Percentiles rank a stretch among this genome's conserved stretches.
phyloP scores from a whole-genome alignment of 2,329 filamentous ascomycete genomes.

The Monosporascus ibericus region DNA sequence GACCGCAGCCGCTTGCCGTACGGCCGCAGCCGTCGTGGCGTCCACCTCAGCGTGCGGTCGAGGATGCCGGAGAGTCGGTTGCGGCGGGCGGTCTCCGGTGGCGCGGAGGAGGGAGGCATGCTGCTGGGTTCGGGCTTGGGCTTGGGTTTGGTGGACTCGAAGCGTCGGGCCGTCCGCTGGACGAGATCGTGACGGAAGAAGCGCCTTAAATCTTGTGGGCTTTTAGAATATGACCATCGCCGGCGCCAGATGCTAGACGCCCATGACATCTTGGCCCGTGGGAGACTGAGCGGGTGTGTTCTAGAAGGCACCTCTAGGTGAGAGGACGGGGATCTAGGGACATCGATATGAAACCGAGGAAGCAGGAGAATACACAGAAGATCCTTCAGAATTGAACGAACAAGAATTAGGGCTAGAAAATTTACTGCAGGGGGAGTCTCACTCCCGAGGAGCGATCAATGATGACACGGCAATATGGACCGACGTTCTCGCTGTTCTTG shows the following conservation, averaged over 20 bases:
- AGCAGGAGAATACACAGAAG: no score
- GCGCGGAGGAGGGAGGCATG: slow-evolving; percentile 1
- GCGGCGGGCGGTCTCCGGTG: slow-evolving; percentile 6
- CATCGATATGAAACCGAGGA: no score
- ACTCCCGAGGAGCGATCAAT: no score
- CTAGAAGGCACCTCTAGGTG: no score
- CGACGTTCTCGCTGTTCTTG: no score
- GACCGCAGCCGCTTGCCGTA: slow-evolving; percentile 65
- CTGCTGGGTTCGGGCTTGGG: background rate
- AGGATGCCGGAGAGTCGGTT: slow-evolving; percentile 41
- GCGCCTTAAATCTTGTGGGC: background rate
- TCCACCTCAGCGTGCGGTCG: slow-evolving; percentile 30
- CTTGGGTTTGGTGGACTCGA: slow-evolving; percentile 3
- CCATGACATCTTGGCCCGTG: background rate
- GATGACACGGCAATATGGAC: background rate
- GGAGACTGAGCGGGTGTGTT: background rate
- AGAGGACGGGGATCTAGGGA: no score
- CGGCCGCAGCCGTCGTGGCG: slow-evolving; percentile 61
- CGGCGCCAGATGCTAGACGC: background rate
- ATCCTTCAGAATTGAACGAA: no score
- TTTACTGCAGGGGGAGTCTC: no score
- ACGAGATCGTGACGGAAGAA: background rate
- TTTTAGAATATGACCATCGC: background rate
- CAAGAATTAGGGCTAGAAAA: no score
- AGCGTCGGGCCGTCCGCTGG: slow-evolving; percentile 7